Evolutionary conservation across 331 rosid species (phyloP).

Genomic region (Spiraea crenata): DNA sequence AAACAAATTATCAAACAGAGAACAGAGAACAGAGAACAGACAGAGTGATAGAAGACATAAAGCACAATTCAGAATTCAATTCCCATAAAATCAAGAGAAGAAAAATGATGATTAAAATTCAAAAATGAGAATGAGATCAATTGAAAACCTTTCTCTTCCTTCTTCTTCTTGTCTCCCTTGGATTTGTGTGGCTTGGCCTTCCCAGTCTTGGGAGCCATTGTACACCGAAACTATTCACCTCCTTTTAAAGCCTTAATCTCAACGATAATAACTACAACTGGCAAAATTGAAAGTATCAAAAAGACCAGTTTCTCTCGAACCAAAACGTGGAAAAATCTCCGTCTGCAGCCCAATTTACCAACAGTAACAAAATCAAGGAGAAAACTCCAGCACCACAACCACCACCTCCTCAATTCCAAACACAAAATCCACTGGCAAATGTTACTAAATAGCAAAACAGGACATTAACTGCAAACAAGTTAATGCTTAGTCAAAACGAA

Average conservation of each 20-base stretch:
- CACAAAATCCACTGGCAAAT: neutral
- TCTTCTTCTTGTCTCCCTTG: conserved; percentile 87
- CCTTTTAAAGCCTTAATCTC: conserved; percentile 1
- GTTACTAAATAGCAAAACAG: neutral
- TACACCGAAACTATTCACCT: conserved; percentile 15
- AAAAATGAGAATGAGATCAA: neutral
- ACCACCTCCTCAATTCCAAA: neutral
- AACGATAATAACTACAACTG: conserved; percentile 37
- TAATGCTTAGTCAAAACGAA: neutral
- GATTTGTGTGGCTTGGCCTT: conserved; percentile 80
- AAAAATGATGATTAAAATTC: neutral
- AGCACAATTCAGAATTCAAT: neutral
- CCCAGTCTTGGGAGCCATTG: conserved; percentile 92
- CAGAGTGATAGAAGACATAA: neutral
- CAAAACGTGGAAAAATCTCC: conserved; percentile 11
- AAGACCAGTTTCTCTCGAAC: conserved; percentile 12
- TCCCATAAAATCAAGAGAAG: neutral
- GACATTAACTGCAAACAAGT: neutral
- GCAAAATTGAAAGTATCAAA: conserved; percentile 33
- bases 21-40: neutral
- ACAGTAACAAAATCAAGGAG: too few relatives aligned
- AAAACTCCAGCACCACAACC: too few relatives aligned
- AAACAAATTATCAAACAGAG: neutral
- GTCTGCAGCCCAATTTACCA: neutral
- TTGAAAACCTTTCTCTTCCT: conserved; percentile 82